phyloP scores from a whole-genome alignment of 345 rosid species.

The Hypericum androsaemum region DNA sequence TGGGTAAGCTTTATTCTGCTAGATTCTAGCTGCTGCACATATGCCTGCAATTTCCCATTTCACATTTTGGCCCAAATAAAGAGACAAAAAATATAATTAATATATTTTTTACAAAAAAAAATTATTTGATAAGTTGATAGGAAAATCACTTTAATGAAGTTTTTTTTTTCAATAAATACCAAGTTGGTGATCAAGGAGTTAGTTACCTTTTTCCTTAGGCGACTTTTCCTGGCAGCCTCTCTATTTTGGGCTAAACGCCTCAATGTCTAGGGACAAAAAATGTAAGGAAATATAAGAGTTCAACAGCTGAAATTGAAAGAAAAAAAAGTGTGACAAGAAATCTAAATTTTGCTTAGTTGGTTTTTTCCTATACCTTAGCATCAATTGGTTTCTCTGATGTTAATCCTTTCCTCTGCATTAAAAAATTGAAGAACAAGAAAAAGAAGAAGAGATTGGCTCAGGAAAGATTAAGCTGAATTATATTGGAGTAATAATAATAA shows the following conservation, averaged over 20 bases:
- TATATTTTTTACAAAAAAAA: neutral
- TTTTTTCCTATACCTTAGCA: constrained; percentile 56
- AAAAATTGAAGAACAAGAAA: neutral
- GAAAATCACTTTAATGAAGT: neutral
- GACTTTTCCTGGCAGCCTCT: constrained; percentile 99
- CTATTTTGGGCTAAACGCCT: constrained; percentile 99
- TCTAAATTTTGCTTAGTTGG: neutral
- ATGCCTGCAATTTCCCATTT: constrained; percentile 42
- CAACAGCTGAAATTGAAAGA: too few species aligned
- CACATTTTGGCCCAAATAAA: neutral
- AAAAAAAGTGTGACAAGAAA: neutral
- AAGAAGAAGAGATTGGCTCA: constrained; percentile 14
- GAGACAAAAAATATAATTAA: neutral
- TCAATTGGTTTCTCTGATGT: constrained; percentile 78
- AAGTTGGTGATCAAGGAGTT: constrained; percentile 1
- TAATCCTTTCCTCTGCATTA: constrained; percentile 69
- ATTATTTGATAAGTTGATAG: neutral
- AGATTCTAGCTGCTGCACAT: constrained; percentile 92
- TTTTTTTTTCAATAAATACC: neutral
- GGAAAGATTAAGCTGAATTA: neutral
- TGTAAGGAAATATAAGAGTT: neutral
- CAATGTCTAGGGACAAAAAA: constrained; percentile 43
- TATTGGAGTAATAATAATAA: too few species aligned
- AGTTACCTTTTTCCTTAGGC: constrained; percentile 86
- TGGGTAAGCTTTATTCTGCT: constrained; percentile 85